Percentiles rank a stretch among this genome's conserved stretches.
These are phyloP conservation scores for Mallotus nudiflorus DNA, from an alignment of 345 rosid genomes.

Conservation along the genomic window DNA sequence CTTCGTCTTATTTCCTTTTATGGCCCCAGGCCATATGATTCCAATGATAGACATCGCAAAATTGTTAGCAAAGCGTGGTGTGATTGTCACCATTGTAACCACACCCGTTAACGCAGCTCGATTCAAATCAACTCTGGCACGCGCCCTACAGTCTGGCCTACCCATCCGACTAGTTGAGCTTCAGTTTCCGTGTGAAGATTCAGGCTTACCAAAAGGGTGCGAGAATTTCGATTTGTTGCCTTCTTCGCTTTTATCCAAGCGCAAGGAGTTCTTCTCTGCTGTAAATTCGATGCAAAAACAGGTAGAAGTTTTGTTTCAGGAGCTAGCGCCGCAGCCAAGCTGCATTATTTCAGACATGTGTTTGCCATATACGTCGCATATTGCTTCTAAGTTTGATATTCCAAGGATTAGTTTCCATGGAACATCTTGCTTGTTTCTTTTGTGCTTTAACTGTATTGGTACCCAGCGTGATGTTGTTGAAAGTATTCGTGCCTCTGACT, in stretches of 20 bases:
- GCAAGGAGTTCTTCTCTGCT: constrained; percentile 11
- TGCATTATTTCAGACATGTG: constrained; percentile 41
- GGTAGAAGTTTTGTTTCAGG: constrained; percentile 14
- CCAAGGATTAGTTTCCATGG: constrained; percentile 31
- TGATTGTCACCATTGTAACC: constrained; percentile 28
- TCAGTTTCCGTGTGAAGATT: constrained; percentile 9
- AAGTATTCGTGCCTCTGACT: neutral
- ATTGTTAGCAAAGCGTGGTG: constrained; percentile 7
- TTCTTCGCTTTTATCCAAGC: neutral
- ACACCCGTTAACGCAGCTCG: constrained; percentile 30
- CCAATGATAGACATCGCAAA: constrained; percentile 24
- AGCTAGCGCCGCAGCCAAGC: constrained; percentile 17
- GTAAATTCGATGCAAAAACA: constrained; percentile 16
- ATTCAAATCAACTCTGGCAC: constrained; percentile 10
- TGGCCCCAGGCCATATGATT: constrained; percentile 25
- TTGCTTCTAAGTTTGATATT: constrained; percentile 19
- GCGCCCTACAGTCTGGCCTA: constrained; percentile 21
- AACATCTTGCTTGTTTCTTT: constrained; percentile 11
- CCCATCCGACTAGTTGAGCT: constrained; percentile 8
- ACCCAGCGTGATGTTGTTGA: neutral
- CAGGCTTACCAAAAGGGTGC: constrained; percentile 16
- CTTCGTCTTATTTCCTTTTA: constrained; percentile 12
- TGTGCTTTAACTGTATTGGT: too few relatives aligned
- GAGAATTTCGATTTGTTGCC: constrained; percentile 23
- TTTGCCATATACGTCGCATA: constrained; percentile 21